Conservation (phyloP, 768 basidiomycete genomes). For the Lactarius tabidus region DNA sequence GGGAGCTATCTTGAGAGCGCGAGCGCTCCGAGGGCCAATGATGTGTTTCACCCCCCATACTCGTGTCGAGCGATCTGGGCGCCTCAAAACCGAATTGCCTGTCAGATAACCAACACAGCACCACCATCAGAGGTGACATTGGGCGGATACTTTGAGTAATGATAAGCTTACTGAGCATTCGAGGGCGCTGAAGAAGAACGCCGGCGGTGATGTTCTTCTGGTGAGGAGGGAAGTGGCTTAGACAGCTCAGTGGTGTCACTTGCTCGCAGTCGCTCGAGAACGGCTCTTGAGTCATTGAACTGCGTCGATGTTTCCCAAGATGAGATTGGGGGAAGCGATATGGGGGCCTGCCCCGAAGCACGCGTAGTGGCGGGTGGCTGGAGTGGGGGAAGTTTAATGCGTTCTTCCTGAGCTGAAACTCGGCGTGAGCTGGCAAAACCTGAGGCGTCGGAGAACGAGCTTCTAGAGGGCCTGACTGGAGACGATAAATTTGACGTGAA, state of each 20-base stretch:
- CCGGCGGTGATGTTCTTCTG: slow-evolving; percentile 15
- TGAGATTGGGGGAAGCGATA: slow-evolving; percentile 65
- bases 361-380: slow-evolving; percentile 34
- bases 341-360: slow-evolving; percentile 37
- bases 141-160: background rate
- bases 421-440: slow-evolving; percentile 20
- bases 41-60: slow-evolving; percentile 12
- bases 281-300: slow-evolving; percentile 20
- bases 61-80: background rate
- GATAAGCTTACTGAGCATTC: slow-evolving; percentile 12
- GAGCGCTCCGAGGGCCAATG: slow-evolving; percentile 22
- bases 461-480: slow-evolving; percentile 36
- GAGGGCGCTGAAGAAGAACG: slow-evolving; percentile 17
- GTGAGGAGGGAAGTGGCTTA: background rate
- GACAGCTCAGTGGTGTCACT: slow-evolving; percentile 11
- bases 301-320: slow-evolving; percentile 19
- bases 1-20: slow-evolving; percentile 5
- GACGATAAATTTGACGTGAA: slow-evolving; percentile 29
- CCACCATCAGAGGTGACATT: background rate
- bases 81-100: slow-evolving; percentile 5
- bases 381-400: slow-evolving; percentile 41
- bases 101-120: background rate
- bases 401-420: slow-evolving; percentile 31
- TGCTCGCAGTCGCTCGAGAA: slow-evolving; percentile 21
- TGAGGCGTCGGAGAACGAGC: slow-evolving; percentile 30